Base-by-base conservation (phyloP, 2,329 filamentous ascomycete species). In the Trichoderma pleuroti region DNA sequence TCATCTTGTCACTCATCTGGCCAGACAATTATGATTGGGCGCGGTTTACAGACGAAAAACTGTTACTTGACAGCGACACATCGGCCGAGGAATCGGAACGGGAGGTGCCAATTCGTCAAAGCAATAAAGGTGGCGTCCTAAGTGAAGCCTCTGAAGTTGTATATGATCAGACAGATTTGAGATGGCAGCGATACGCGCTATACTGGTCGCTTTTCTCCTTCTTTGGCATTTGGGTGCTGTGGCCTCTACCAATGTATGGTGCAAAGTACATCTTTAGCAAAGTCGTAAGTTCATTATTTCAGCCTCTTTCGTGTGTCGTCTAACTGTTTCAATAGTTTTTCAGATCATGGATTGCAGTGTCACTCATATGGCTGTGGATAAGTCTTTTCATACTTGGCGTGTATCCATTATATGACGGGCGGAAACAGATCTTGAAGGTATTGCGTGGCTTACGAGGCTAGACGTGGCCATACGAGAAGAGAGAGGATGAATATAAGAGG, bases 161-260 rank as follows among this genome's bases (percentile, higher is more conserved):
- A 14, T 32, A 68, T 11, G 64, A 68, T 6, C 24, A 68, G 4
- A 59, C 64, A 4, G 64, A 68, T 59, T 3, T 68, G 26, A 46
- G 64, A 42, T 68, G 64, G 64, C 54, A 49, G 26, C 26, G 54
- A 49, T 68, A 68, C 49, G 64, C 64, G 3, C 14, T 68, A 21
- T 49, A 60, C 28, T 68, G 64, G 64, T 68, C 64, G 9, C 54
- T 59, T 5, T 68, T 68, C 36, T 59, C 54, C 4, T 68, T 68
- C 54, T 68, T 68, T 49, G 64, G 64, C 16, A 54, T 68, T 9
- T 68, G 64, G 64, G 54, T 68, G 12, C 54, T 68, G 21, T 68
- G 64, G 64, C 64, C 64, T 26, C 54, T 68, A n/a, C 64, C 64
- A n/a, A 68, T 68, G 64, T 68, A 68, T 5, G 64, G 64, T 8